phyloP scores from a whole-genome alignment of 257 asterid species.

The Solanum sparsipilum region DNA sequence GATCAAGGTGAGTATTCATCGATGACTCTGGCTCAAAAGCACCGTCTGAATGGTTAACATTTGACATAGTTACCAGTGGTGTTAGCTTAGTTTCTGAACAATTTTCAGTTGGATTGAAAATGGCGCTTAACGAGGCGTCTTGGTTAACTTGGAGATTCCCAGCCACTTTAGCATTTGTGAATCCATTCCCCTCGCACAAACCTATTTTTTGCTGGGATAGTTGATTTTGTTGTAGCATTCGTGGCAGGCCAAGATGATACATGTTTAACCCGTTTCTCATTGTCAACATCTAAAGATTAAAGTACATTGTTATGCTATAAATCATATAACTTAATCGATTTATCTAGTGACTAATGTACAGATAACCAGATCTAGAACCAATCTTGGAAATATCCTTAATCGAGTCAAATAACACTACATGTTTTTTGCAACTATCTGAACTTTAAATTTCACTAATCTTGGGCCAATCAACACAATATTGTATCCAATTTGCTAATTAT shows the following conservation, averaged over 20 bases:
- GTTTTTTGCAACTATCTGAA: no score
- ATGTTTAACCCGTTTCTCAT: conserved; percentile 60
- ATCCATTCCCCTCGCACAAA: conserved; percentile 15
- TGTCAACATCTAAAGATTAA: conserved; percentile 44
- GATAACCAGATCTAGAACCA: not conserved
- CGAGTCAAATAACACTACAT: no score
- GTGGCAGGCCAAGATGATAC: conserved; percentile 45
- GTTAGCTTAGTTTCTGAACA: conserved; percentile 9
- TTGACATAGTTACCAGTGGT: conserved; percentile 14
- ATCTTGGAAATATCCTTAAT: not conserved
- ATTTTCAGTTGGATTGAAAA: conserved; percentile 7
- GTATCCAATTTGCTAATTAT: not conserved
- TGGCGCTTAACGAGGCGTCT: conserved; percentile 6
- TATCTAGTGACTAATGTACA: not conserved
- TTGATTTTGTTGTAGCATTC: conserved; percentile 22
- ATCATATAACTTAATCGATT: not conserved
- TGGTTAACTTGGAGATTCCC: conserved; percentile 16
- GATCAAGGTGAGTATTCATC: conserved; percentile 13
- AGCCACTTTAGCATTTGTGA: conserved; percentile 11
- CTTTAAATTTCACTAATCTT: no score
- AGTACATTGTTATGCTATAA: not conserved
- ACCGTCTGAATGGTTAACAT: conserved; percentile 7
- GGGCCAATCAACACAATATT: no score
- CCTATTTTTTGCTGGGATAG: conserved; percentile 20
- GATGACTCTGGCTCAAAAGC: conserved; percentile 21